A percentile compares a stretch with the other conserved stretches of the same genome.
Evolutionary conservation across 1,139 yeast genomes (phyloP).

Genomic region (Groenewaldozyma auringiensis): DNA sequence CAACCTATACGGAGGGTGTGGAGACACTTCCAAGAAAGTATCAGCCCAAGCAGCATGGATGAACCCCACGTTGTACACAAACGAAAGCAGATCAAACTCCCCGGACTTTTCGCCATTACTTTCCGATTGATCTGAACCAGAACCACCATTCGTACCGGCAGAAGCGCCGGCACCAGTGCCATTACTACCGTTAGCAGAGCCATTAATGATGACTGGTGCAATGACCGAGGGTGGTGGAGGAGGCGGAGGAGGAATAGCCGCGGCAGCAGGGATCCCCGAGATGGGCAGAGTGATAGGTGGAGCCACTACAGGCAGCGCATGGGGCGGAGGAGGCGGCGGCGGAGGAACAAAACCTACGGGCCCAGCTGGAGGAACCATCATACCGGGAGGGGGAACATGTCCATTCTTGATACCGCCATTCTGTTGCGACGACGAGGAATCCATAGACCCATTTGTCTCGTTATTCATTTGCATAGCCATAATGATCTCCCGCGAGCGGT

Average conservation of each 20-base stretch:
- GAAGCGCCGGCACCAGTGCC: too few species aligned
- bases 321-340: constrained; percentile 2
- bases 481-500: too few species aligned
- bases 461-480: background rate
- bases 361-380: background rate
- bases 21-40: constrained; percentile 25
- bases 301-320: background rate
- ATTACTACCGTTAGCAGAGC: too few species aligned
- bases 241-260: background rate
- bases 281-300: background rate
- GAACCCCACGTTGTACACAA: constrained; percentile 30
- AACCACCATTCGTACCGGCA: background rate
- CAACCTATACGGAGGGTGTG: constrained; percentile 26
- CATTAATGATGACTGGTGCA: background rate
- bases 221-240: background rate
- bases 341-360: background rate
- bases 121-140: background rate
- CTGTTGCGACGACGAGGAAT: background rate
- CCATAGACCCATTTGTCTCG: background rate
- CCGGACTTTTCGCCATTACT: background rate
- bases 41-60: constrained; percentile 34
- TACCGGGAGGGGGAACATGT: background rate
- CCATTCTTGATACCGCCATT: background rate
- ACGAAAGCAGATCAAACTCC: constrained; percentile 11
- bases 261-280: background rate